Evolutionary conservation across 2,329 filamentous ascomycete species (phyloP).

Genomic region (Phialophora expanda): DNA sequence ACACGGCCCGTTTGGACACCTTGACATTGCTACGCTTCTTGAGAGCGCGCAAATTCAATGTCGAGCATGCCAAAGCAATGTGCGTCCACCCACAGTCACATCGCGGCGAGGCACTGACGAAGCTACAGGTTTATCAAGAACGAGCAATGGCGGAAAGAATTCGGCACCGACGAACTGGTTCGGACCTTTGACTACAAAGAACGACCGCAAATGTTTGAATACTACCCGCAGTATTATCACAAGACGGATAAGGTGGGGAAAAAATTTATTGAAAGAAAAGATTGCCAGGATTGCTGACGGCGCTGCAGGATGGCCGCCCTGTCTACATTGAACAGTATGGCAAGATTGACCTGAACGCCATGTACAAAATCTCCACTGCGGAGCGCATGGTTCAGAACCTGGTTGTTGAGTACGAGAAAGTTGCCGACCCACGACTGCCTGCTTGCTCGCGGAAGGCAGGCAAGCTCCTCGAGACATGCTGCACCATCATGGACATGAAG

Average conservation of each 20-base stretch:
- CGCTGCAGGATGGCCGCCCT: conserved; percentile 81
- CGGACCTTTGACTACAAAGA: conserved; percentile 85
- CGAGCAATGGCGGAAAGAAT: conserved; percentile 90
- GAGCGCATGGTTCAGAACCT: conserved; percentile 97
- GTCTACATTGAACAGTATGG: conserved; percentile 97
- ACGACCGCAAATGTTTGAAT: conserved; percentile 81
- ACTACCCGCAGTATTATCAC: conserved; percentile 99
- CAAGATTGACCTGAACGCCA: conserved; percentile 84
- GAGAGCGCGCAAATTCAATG: conserved; percentile 93
- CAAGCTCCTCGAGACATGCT: conserved; percentile 93
- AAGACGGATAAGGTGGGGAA: conserved; percentile 65
- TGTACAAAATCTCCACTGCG: conserved; percentile 89
- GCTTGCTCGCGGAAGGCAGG: conserved; percentile 93
- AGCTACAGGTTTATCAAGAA: conserved; percentile 78
- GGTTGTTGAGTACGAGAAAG: conserved; percentile 95
- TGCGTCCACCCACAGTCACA: conserved; percentile 54
- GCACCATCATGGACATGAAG: conserved; percentile 97
- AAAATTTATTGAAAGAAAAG: conserved; percentile 7
- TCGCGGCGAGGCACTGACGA: conserved; percentile 10
- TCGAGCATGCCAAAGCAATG: conserved; percentile 84
- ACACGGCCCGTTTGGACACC: conserved; percentile 85
- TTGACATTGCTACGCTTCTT: conserved; percentile 91
- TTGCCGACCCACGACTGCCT: conserved; percentile 88
- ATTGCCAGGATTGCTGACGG: conserved; percentile 13
- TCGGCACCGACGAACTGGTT: conserved; percentile 80